These are phyloP conservation scores for Pseudophaeomoniella oleicola DNA, from an alignment of 2,329 filamentous ascomycete genomes.

Conservation along the genomic window DNA sequence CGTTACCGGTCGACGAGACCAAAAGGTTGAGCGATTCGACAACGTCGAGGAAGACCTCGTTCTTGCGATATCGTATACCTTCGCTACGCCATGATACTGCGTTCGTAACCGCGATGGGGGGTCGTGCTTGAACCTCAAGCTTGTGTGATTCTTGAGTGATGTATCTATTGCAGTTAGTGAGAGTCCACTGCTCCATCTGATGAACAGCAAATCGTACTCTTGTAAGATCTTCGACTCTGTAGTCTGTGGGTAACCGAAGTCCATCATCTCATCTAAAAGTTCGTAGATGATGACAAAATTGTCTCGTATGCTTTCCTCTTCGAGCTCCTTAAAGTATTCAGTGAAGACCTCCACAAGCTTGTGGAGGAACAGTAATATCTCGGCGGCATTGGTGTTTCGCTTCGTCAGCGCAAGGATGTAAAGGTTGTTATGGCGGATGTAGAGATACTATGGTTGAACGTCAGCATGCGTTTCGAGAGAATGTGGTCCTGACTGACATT, in stretches of 20 bases:
- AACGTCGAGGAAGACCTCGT: conserved; percentile 97
- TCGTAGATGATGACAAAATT: conserved; percentile 99
- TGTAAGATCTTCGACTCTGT: conserved; percentile 97
- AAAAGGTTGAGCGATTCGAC: conserved; percentile 93
- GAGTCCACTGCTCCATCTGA: no score
- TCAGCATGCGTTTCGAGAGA: neutral
- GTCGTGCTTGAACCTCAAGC: conserved; percentile 87
- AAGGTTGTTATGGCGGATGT: conserved; percentile 98
- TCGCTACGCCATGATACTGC: conserved; percentile 96
- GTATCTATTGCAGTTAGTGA: no score
- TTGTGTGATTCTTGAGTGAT: conserved; percentile 99
- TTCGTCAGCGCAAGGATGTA: conserved; percentile 96
- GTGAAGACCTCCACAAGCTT: conserved; percentile 98
- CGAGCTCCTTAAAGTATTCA: conserved; percentile 97
- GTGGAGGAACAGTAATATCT: conserved; percentile 95
- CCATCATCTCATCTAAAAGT: conserved; percentile 99
- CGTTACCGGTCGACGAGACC: conserved; percentile 86
- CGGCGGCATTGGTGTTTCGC: conserved; percentile 96
- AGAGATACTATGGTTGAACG: conserved; percentile 60
- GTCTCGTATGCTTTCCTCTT: conserved; percentile 96
- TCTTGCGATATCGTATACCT: conserved; percentile 96
- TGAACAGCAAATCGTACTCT: conserved; percentile 51
- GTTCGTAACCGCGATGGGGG: conserved; percentile 95
- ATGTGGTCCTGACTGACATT: conserved; percentile 52
- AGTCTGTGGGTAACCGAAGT: conserved; percentile 97